Conservation (phyloP, 371 early-diverging fungal genomes). For the Blastocladiella emersonii region DNA sequence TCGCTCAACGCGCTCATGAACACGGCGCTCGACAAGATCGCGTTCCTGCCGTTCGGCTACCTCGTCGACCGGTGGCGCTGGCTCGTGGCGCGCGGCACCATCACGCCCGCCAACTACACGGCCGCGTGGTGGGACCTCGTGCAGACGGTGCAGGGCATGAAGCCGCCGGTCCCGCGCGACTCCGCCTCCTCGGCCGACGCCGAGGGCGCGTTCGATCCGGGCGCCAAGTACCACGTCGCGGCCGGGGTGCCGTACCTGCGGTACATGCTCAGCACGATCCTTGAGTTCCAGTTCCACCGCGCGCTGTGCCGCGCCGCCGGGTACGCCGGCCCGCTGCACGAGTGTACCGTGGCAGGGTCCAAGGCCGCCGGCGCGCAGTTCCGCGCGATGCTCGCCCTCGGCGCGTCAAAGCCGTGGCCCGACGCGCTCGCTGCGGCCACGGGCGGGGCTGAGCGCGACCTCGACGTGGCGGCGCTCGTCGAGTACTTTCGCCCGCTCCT, state of each 20-base stretch:
- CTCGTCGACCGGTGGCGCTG: slow-evolving; percentile 13
- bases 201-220: slow-evolving; percentile 11
- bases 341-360: slow-evolving; percentile 9
- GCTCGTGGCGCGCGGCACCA: slow-evolving; percentile 8
- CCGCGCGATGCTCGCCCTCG: slow-evolving; percentile 10
- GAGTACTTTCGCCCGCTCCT: slow-evolving; percentile 14
- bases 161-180: neutral
- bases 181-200: slow-evolving; percentile 7
- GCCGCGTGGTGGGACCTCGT: slow-evolving; percentile 5
- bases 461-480: slow-evolving; percentile 11
- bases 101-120: slow-evolving; percentile 10
- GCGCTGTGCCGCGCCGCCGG: slow-evolving; percentile 11
- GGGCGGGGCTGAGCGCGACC: slow-evolving; percentile 7
- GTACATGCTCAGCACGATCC: slow-evolving; percentile 11
- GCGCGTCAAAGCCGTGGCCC: slow-evolving; percentile 12
- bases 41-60: slow-evolving; percentile 11
- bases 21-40: slow-evolving; percentile 13
- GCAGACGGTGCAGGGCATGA: slow-evolving; percentile 9
- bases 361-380: slow-evolving; percentile 13
- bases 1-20: slow-evolving; percentile 13
- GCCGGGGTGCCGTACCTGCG: slow-evolving; percentile 13
- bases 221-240: slow-evolving; percentile 12
- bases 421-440: slow-evolving; percentile 11
- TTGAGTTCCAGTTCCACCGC: slow-evolving; percentile 12
- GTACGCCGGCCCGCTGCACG: slow-evolving; percentile 16